Evolutionary conservation across 305 asterid species (phyloP).

Genomic region (Ruellia speciosa): DNA sequence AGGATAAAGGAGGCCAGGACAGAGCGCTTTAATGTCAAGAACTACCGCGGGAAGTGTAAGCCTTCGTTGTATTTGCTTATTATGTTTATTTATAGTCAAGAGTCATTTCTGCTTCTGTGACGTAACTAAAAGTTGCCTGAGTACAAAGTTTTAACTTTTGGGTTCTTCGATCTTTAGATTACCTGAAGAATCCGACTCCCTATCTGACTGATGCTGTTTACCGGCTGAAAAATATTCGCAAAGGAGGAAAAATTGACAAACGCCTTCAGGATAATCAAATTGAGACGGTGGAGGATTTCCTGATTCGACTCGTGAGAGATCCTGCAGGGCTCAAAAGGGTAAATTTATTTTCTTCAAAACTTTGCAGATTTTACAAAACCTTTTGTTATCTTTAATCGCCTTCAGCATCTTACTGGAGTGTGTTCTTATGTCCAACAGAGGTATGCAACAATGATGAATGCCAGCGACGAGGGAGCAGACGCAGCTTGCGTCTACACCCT

Average conservation of each 20-base stretch:
- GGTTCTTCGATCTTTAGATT: slow-evolving; percentile 21
- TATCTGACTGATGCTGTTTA: slow-evolving; percentile 32
- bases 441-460: no score
- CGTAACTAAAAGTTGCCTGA: no score
- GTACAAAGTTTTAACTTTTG: no score
- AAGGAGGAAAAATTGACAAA: slow-evolving; percentile 24
- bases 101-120: no score
- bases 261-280: slow-evolving; percentile 23
- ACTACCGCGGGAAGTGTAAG: slow-evolving; percentile 45
- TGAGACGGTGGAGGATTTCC: slow-evolving; percentile 31
- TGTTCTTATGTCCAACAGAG: no score
- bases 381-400: no score
- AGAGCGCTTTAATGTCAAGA: slow-evolving; percentile 32
- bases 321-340: slow-evolving; percentile 28
- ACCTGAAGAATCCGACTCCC: slow-evolving; percentile 25
- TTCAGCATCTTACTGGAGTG: no score
- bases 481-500: no score
- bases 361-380: background rate
- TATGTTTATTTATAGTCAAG: no score
- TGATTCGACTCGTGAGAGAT: slow-evolving; percentile 26
- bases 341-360: slow-evolving; percentile 1
- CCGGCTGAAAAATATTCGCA: slow-evolving; percentile 25
- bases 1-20: slow-evolving; percentile 44
- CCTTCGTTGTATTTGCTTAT: no score
- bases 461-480: no score